These are phyloP conservation scores for Platanthera guangdongensis DNA, from an alignment of 106 monocot genomes.

Conservation along the genomic window DNA sequence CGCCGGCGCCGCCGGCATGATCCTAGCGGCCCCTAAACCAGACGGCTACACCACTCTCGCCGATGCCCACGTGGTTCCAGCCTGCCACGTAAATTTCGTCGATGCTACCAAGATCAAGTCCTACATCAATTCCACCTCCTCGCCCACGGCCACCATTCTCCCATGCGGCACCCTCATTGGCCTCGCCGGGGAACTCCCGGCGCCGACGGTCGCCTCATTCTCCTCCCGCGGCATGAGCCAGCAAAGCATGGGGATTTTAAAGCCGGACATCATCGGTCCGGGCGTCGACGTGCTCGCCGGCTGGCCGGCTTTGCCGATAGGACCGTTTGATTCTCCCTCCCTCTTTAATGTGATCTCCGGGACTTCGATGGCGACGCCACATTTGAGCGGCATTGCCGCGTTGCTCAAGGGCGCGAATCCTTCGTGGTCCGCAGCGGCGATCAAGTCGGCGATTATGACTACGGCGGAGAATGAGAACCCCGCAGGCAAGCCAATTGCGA, in stretches of 20 bases:
- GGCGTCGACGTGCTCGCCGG: constrained; percentile 13
- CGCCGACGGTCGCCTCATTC: constrained; percentile 7
- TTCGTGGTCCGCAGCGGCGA: constrained; percentile 11
- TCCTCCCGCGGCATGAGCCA: constrained; percentile 12
- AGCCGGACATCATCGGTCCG: constrained; percentile 11
- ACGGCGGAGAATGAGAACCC: neutral
- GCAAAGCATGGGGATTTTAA: constrained; percentile 1
- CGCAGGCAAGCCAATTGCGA: neutral
- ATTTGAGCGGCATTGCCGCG: constrained; percentile 16
- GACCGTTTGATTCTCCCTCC: neutral
- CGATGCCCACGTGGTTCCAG: constrained; percentile 19
- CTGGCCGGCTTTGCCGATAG: constrained; percentile 7
- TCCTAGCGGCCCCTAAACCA: neutral
- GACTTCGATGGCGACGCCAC: constrained; percentile 21
- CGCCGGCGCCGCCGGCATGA: constrained; percentile 42
- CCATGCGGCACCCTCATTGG: constrained; percentile 25
- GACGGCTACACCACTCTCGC: neutral
- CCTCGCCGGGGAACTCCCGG: neutral
- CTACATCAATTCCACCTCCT: constrained; percentile 5
- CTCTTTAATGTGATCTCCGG: constrained; percentile 10
- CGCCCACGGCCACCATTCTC: constrained; percentile 19
- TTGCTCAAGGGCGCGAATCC: constrained; percentile 10
- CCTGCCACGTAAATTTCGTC: constrained; percentile 12
- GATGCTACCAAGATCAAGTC: constrained; percentile 15
- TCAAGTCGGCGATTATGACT: constrained; percentile 17